Conservation (phyloP, 768 basidiomycete genomes). For the Podaxis sp. region DNA sequence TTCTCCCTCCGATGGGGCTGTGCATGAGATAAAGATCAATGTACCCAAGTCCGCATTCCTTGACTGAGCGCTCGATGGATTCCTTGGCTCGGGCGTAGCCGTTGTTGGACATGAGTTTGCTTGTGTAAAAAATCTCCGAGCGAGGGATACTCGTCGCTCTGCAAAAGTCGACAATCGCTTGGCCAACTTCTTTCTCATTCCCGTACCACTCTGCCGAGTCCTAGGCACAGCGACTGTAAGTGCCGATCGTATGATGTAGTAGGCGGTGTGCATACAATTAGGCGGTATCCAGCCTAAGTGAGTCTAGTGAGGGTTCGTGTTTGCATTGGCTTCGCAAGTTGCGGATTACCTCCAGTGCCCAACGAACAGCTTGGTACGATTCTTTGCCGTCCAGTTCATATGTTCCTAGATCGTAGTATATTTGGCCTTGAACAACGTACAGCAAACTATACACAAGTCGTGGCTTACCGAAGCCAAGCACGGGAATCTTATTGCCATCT, state of each 20-base stretch:
- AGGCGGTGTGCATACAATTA: background rate
- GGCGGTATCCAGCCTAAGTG: background rate
- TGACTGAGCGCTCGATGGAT: constrained; percentile 51
- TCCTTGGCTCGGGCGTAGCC: constrained; percentile 47
- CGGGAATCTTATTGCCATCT: constrained; percentile 52
- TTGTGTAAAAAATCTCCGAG: constrained; percentile 64
- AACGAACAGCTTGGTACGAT: constrained; percentile 16
- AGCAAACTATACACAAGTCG: background rate
- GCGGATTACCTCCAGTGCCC: constrained; percentile 4
- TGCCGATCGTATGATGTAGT: background rate
- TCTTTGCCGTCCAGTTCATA: constrained; percentile 54
- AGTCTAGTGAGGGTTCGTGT: background rate
- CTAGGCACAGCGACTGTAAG: background rate
- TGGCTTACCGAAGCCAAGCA: constrained; percentile 47
- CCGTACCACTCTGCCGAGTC: constrained; percentile 5
- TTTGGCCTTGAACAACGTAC: background rate
- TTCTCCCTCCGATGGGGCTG: constrained; percentile 59
- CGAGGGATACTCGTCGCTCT: constrained; percentile 37
- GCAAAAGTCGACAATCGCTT: constrained; percentile 1
- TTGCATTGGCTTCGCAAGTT: background rate
- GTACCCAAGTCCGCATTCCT: constrained; percentile 53
- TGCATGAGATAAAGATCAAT: constrained; percentile 76
- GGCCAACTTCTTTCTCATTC: constrained; percentile 4
- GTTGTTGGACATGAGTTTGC: constrained; percentile 61
- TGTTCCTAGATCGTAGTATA: constrained; percentile 29